Evolutionary conservation across 345 rosid genomes (phyloP).

Genomic region (Nasturtium officinale): DNA sequence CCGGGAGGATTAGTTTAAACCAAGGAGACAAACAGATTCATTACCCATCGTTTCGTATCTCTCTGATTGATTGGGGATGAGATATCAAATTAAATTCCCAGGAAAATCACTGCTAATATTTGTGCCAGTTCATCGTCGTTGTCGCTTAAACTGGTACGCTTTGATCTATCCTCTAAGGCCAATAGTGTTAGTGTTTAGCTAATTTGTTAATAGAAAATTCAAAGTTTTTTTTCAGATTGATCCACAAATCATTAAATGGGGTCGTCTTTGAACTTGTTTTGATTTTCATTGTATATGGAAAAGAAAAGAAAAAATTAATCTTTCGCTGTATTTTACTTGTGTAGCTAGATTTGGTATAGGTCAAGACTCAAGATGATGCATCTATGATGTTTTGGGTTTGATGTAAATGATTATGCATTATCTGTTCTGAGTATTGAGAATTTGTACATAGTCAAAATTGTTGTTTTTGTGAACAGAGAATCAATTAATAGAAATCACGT

Average conservation of each 20-base stretch:
- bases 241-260: background rate
- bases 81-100: background rate
- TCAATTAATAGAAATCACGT: background rate
- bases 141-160: conserved; percentile 32
- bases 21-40: conserved; percentile 19
- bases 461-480: conserved; percentile 17
- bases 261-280: too few species aligned
- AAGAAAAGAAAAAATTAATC: too few species aligned
- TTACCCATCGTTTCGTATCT: background rate
- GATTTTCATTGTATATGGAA: too few species aligned
- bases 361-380: conserved; percentile 12
- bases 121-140: background rate
- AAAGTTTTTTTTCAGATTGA: background rate
- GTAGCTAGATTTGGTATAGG: too few species aligned
- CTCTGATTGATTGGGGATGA: background rate
- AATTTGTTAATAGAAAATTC: background rate
- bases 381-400: background rate
- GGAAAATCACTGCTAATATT: conserved; percentile 13
- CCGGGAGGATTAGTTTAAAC: background rate
- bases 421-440: background rate
- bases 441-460: background rate
- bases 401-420: background rate
- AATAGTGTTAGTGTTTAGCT: background rate
- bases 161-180: background rate
- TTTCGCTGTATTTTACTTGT: too few species aligned